Evolutionary conservation across 345 rosid species (phyloP), one percentile per base, ranked within the genome.

Genomic region (Psidium guajava): DNA sequence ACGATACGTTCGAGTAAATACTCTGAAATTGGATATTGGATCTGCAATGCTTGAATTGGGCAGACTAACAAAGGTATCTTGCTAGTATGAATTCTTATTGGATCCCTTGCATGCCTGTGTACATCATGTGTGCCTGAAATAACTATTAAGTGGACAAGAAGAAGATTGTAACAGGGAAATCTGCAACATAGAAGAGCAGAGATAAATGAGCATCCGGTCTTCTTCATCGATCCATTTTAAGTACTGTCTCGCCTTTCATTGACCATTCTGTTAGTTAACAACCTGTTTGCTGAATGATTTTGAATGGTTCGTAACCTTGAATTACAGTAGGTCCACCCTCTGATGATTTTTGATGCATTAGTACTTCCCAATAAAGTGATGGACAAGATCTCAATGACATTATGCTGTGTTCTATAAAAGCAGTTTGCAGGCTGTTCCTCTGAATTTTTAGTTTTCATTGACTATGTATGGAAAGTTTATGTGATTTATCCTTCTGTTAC

Each of bases 1-100:
- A 75, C 93, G 98, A 54, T 93, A 92, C 82, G 95, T 94, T 88
- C 96, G 99, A 83, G 98, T 97, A 49, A 97, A 97, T 91, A 92
- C 98, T 28, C 90, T 95, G 73, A 95, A 95, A 89, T 83, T 93
- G 92, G 94, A 91, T 89, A 90, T 92, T 81, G 93, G 92, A 84
- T 91, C 95, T 2, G 95, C 96, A 11, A 69, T 93, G 82, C 84
- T 55, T 83, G 96, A 94, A 90, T 90, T 97, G 85, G 91, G 90
- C 87, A 94, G 93, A 88, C 90, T 88, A 20, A 88, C 86, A 84
- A 87, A 5, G 95, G 99, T 95, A 94, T 58, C 12, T 87, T 81
- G 80, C 84, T 82, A 36, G 57, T 14, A 80, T 18, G 58, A 64
- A 25, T 51, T 64, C 81, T 85, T 47, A 80, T 64, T 73, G 42